Conservation (phyloP, 345 rosid genomes). For the Capsella bursapastoris region DNA sequence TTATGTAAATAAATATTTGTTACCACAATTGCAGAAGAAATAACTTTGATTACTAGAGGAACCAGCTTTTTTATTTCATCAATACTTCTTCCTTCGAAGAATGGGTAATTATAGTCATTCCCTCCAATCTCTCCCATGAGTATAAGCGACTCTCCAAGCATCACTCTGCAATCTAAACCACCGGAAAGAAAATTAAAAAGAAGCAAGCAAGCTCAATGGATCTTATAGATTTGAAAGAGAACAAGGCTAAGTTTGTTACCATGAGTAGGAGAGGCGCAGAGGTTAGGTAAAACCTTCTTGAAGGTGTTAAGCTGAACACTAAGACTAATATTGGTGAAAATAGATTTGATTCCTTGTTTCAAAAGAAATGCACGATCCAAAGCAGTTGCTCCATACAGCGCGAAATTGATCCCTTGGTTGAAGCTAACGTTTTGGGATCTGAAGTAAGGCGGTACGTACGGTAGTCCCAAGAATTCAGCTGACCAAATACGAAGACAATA, state of each 20-base stretch:
- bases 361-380: slow-evolving; percentile 43
- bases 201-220: neutral
- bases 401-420: slow-evolving; percentile 54
- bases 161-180: slow-evolving; percentile 43
- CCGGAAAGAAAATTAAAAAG: neutral
- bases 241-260: slow-evolving; percentile 8
- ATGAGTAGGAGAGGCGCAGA: slow-evolving; percentile 43
- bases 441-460: slow-evolving; percentile 49
- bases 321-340: slow-evolving; percentile 43
- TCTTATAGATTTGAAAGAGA: neutral
- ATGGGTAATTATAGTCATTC: slow-evolving; percentile 50
- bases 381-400: slow-evolving; percentile 57
- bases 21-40: slow-evolving; percentile 49
- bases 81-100: slow-evolving; percentile 28
- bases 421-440: slow-evolving; percentile 43
- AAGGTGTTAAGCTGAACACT: slow-evolving; percentile 48
- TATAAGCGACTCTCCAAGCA: slow-evolving; percentile 47
- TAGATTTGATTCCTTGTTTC: slow-evolving; percentile 40
- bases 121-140: slow-evolving; percentile 68
- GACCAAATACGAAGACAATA: slow-evolving; percentile 15
- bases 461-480: slow-evolving; percentile 52
- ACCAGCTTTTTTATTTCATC: slow-evolving; percentile 42
- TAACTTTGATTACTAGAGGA: slow-evolving; percentile 43
- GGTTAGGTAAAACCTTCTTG: slow-evolving; percentile 48
- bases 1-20: neutral